Percentiles rank a stretch among this genome's conserved stretches.
These are phyloP conservation scores for Candida koratica DNA, from an alignment of 805 yeast genomes.

Conservation along the genomic window DNA sequence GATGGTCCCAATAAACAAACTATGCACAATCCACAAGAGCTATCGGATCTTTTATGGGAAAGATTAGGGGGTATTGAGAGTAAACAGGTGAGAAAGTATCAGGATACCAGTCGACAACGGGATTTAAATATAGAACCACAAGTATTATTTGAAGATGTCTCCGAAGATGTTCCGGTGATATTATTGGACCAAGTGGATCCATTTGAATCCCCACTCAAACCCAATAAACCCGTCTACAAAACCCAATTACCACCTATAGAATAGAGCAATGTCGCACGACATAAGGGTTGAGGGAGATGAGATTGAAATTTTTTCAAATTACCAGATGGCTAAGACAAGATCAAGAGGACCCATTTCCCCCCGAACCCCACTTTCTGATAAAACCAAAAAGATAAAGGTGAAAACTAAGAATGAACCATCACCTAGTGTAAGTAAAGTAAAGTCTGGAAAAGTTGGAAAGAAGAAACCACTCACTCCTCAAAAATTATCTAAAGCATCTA, in stretches of 20 bases:
- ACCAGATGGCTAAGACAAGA: constrained; percentile 32
- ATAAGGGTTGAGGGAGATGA: constrained; percentile 14
- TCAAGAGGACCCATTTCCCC: constrained; percentile 25
- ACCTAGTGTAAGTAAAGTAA: constrained; percentile 21
- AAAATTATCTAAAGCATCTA: constrained; percentile 11
- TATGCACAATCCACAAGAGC: constrained; percentile 34
- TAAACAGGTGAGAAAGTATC: constrained; percentile 28
- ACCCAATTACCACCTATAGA: constrained; percentile 34
- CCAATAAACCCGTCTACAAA: constrained; percentile 22
- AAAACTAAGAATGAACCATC: constrained; percentile 22
- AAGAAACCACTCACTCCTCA: constrained; percentile 9
- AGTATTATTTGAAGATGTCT: constrained; percentile 34
- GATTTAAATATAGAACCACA: constrained; percentile 30
- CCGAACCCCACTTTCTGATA: constrained; percentile 24
- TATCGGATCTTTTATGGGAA: constrained; percentile 44
- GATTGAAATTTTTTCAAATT: constrained; percentile 13
- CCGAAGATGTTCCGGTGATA: constrained; percentile 40
- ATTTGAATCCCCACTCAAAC: constrained; percentile 2
- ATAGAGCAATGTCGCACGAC: constrained; percentile 6
- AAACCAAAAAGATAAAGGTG: constrained; percentile 20
- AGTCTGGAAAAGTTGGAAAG: constrained; percentile 16
- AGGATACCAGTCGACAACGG: constrained; percentile 13
- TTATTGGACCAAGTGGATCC: constrained; percentile 28
- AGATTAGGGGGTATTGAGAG: constrained; percentile 40
- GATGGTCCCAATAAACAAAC: constrained; percentile 38